phyloP scores from a whole-genome alignment of 345 rosid genomes.

The Ailanthus altissimus region DNA sequence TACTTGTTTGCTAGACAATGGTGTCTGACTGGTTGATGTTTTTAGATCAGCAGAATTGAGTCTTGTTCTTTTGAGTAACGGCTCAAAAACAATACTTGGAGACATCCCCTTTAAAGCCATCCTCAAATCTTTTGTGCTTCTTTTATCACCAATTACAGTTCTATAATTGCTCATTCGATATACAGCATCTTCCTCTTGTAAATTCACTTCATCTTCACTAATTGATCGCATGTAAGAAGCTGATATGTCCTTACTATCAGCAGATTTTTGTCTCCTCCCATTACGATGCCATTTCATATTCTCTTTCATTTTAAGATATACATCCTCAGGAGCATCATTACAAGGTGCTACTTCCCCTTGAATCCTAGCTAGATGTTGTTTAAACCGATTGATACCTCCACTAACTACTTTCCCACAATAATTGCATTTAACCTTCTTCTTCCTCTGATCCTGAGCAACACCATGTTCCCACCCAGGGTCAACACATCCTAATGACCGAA shows the following conservation, averaged over 20 bases:
- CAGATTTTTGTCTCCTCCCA: conserved; percentile 36
- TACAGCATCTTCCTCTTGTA: conserved; percentile 31
- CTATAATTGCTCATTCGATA: conserved; percentile 23
- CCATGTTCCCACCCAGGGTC: conserved; percentile 60
- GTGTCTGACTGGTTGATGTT: conserved; percentile 26
- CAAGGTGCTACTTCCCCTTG: conserved; percentile 56
- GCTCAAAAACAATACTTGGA: conserved; percentile 31
- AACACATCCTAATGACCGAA: conserved; percentile 46
- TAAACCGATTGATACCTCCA: conserved; percentile 55
- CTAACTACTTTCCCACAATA: conserved; percentile 53
- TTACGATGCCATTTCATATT: conserved; percentile 55
- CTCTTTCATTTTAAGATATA: conserved; percentile 48
- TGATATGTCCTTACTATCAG: conserved; percentile 32
- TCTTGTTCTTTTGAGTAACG: conserved; percentile 35
- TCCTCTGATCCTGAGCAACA: conserved; percentile 47
- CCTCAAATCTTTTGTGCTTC: conserved; percentile 27
- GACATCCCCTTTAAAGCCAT: conserved; percentile 17
- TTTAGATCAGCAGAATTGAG: conserved; percentile 44
- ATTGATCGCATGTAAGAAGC: conserved; percentile 33
- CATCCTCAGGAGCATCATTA: conserved; percentile 47
- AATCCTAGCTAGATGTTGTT: conserved; percentile 53
- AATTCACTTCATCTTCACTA: conserved; percentile 39
- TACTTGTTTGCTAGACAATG: conserved; percentile 29
- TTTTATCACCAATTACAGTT: conserved; percentile 26
- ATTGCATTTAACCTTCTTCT: conserved; percentile 52